Evolutionary conservation across 140 eudicot species (phyloP), one percentile per base, ranked within the genome.

Genomic region (Cichorium intybus): DNA sequence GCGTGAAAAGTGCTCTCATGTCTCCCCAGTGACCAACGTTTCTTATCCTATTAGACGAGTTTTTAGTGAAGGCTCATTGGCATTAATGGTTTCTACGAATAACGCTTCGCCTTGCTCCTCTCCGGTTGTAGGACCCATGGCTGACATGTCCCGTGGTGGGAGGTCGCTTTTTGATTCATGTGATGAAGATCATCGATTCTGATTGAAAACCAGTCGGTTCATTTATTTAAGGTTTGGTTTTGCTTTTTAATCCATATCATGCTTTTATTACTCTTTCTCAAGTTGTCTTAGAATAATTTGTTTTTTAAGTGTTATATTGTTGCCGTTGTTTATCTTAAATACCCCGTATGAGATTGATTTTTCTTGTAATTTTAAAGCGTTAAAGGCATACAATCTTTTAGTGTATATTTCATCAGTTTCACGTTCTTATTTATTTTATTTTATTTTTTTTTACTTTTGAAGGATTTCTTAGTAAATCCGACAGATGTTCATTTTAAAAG

Each of bases 51-150:
- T 53, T 33, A 76, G 58, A 66, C 65, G 69, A 33, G 71, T 60
- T 20, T 47, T 83, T 79, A 68, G 77, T 33, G 81, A 60, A 51
- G 73, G 73, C 15, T 73, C 88, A 9, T 51, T 76, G 76, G 52
- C 75, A 0, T 12, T 68, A 45, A 49, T 70, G 59, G 77, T 68
- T 63, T 71, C 77, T 24, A 51, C 28, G 4, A 48, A 39, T 37
- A 55, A 16, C 14, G 69, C 65, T 31, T 77, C 71, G 37, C 84
- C 68, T 57, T 66, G 55, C 66, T 65, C 68, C 24, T 66, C 73
- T 46, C 74, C 62, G 1, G 50, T 63, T 64, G 43, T 18, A 12
- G 64, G 67, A 18, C 64, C 64, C 60, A 49, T 24, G n/a, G 6
- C 56, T 18, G 22, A 56, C 3, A 51, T 75, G 57, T 51, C 51